These are phyloP conservation scores for Cutaneotrichosporon cutaneum DNA, from an alignment of 1,284 basidiomycete genomes.

Conservation along the genomic window DNA sequence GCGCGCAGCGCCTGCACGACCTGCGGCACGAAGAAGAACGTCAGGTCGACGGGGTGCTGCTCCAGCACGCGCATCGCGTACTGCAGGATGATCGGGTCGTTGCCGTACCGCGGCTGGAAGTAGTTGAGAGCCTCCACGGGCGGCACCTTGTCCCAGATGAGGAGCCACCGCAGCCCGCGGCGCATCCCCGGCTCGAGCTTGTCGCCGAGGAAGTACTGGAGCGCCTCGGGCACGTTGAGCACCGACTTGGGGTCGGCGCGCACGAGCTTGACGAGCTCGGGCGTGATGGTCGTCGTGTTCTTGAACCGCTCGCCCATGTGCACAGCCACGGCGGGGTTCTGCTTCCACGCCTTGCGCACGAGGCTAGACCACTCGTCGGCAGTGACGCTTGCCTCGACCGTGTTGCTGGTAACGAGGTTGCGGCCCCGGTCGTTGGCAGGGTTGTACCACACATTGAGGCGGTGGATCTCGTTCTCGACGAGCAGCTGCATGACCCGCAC, in stretches of 20 bases:
- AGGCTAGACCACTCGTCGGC: conserved; percentile 65
- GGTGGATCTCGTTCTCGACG: conserved; percentile 84
- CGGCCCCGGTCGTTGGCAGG: conserved; percentile 70
- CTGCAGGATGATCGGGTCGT: conserved; percentile 84
- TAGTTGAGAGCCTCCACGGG: conserved; percentile 82
- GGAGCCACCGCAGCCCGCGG: conserved; percentile 62
- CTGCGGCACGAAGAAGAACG: conserved; percentile 99
- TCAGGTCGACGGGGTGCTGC: conserved; percentile 89
- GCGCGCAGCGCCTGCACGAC: conserved; percentile 92
- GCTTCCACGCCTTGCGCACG: conserved; percentile 75
- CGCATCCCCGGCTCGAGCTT: conserved; percentile 55
- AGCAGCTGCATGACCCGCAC: conserved; percentile 75
- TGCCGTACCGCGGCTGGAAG: conserved; percentile 79
- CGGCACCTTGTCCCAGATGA: conserved; percentile 84
- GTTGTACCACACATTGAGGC: conserved; percentile 88
- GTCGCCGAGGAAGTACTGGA: conserved; percentile 77
- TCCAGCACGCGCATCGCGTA: conserved; percentile 95
- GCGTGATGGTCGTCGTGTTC: conserved; percentile 57
- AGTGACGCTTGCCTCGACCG: conserved; percentile 42
- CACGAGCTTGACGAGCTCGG: conserved; percentile 74
- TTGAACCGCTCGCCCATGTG: conserved; percentile 86
- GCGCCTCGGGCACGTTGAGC: conserved; percentile 72
- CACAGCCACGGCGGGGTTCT: conserved; percentile 78
- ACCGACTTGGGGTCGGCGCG: conserved; percentile 70
- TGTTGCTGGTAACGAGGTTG: conserved; percentile 31